phyloP scores from a whole-genome alignment of 2,329 filamentous ascomycete species.

The Pseudogymnoascus sp. region DNA sequence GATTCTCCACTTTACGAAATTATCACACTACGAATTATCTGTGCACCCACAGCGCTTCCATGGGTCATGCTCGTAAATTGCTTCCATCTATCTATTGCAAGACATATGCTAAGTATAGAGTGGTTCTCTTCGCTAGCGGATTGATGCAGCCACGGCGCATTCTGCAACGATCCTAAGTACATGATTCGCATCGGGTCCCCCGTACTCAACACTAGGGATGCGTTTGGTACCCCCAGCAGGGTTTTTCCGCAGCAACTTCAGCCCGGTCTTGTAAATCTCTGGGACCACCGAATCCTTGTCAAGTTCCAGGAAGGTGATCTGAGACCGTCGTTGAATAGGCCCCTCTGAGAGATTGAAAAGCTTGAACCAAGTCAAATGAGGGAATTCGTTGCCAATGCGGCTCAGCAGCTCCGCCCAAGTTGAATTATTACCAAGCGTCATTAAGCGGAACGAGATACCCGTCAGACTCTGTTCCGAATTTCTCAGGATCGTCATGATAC shows the following conservation, averaged over 20 bases:
- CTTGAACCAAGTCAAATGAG: neutral
- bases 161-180: neutral
- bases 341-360: neutral
- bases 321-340: neutral
- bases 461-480: neutral
- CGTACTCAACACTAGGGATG: neutral
- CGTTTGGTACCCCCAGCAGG: neutral
- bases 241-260: neutral
- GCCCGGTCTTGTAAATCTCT: neutral
- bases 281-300: neutral
- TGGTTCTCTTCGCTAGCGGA: neutral
- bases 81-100: neutral
- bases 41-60: neutral
- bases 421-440: neutral
- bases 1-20: too few relatives aligned
- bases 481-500: neutral
- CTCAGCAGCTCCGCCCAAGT: neutral
- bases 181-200: neutral
- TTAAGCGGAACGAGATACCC: neutral
- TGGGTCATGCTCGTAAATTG: neutral
- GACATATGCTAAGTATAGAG: neutral
- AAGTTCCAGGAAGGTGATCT: neutral
- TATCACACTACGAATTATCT: neutral
- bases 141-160: neutral
- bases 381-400: neutral